Evolutionary conservation across 768 basidiomycete genomes (phyloP), one percentile per base, ranked within the genome.

Genomic region (Tylopilus subfusipes): DNA sequence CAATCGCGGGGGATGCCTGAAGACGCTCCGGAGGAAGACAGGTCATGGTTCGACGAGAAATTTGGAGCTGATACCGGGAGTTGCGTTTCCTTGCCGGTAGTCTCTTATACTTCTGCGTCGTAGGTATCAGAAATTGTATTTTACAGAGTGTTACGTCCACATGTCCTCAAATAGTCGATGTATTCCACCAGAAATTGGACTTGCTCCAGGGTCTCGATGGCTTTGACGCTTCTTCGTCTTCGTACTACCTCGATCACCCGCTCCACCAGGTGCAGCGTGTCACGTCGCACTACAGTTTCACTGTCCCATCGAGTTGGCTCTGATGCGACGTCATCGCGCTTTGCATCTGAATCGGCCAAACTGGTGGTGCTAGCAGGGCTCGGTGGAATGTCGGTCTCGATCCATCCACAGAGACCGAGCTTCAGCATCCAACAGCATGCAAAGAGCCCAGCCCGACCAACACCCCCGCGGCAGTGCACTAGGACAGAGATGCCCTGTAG

Each of bases 171-270:
- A 71, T 79, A 83, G 36, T 85, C 81, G 4, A 91, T 82, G 68
- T 82, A 94, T 29, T 90, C 86, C 0, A 86, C 82, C 46, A 94
- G 70, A 64, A 94, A 93, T 59, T 78, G 74, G 16, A 96, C 96
- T 70, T 98, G 95, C 67, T 97, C 93, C 66, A 89, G 86, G 4
- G 93, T 96, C 69, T 98, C 96, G 38, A 98, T 82, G 2, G 94
- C 93, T 68, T 98, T 98, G 53, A 86, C 70, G 61, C 93, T 93
- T 56, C 95, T 75, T 57, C 93, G 74, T 57, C 80, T 73, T 46
- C 95, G 73, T 9, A 94, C 82, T 52, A 93, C 80, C 7, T 76
- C 72, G 50, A 98, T 90, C 2, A 82, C 84, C 24, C 81, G 78
- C 64, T 90, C 85, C 10, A 93, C 85, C 42, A 91, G 78, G 34